Evolutionary conservation across 805 yeast species (phyloP).

Genomic region (Lipomyces yamanashiensis): DNA sequence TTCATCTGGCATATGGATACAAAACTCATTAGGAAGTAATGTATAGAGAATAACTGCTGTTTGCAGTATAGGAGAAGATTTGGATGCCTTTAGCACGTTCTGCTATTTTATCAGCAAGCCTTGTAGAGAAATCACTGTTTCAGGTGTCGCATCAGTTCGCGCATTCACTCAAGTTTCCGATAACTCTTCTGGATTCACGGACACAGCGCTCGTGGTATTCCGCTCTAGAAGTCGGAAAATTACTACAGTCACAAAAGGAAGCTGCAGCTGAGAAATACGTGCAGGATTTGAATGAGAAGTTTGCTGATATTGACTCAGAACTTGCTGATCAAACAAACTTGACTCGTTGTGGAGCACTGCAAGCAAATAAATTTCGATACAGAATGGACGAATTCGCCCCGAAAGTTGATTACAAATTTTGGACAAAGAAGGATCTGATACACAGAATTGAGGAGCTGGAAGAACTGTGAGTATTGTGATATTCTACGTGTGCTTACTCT

Average conservation of each 20-base stretch:
- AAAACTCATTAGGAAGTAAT: background rate
- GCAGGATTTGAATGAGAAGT: slow-evolving; percentile 1
- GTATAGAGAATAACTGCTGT: background rate
- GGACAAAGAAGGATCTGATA: slow-evolving; percentile 72
- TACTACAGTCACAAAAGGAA: background rate
- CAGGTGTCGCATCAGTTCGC: background rate
- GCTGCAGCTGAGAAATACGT: background rate
- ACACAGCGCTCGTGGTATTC: slow-evolving; percentile 3
- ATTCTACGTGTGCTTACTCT: background rate
- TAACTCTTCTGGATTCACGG: background rate
- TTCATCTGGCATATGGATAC: background rate
- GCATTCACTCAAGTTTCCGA: background rate
- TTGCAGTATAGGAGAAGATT: background rate
- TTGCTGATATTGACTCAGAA: slow-evolving; percentile 4
- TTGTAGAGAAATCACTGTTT: background rate
- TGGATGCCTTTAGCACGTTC: slow-evolving; percentile 1
- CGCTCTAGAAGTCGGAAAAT: background rate
- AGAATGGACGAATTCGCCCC: slow-evolving; percentile 8
- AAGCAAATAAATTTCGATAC: background rate
- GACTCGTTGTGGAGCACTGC: slow-evolving; percentile 2
- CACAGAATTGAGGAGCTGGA: slow-evolving; percentile 63
- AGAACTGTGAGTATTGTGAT: slow-evolving; percentile 10
- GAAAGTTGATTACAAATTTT: slow-evolving; percentile 53
- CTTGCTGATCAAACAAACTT: slow-evolving; percentile 4
- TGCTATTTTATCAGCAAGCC: background rate